Conservation (phyloP, 2,329 filamentous ascomycete genomes). For the Penicillium sp. region DNA sequence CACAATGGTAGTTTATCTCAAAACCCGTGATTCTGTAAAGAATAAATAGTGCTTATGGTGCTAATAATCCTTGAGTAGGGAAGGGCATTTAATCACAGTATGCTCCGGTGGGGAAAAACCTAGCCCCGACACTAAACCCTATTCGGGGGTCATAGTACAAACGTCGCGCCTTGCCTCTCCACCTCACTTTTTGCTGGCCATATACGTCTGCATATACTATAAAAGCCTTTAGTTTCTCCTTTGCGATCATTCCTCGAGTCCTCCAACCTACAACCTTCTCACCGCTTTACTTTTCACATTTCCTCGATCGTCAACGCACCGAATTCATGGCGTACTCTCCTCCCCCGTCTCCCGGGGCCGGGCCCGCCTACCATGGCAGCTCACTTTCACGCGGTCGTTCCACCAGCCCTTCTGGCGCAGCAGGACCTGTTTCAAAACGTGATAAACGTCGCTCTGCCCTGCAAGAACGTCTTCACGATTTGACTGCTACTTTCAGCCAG, state of each 20-base stretch:
- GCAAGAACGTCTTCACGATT: conserved; percentile 71
- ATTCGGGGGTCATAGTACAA: conserved; percentile 19
- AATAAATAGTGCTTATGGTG: no score
- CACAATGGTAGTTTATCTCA: no score
- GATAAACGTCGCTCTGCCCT: conserved; percentile 86
- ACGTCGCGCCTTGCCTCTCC: conserved; percentile 7
- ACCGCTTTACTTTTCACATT: neutral
- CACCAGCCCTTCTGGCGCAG: conserved; percentile 32
- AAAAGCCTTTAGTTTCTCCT: neutral
- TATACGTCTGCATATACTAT: neutral
- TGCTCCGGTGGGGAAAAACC: conserved; percentile 18
- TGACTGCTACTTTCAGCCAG: conserved; percentile 74
- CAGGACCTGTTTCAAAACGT: conserved; percentile 68
- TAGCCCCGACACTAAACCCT: conserved; percentile 24
- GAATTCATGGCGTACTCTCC: conserved; percentile 24
- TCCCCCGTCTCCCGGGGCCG: conserved; percentile 18
- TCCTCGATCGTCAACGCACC: neutral
- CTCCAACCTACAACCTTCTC: neutral
- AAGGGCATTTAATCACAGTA: neutral
- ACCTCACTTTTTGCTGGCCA: neutral
- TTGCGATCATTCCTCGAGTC: neutral
- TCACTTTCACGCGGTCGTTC: conserved; percentile 22
- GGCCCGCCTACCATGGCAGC: conserved; percentile 16
- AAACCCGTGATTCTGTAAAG: no score
- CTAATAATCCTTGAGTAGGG: neutral